Conservation (phyloP, 371 early-diverging fungal species). For the Massospora cicadina region DNA sequence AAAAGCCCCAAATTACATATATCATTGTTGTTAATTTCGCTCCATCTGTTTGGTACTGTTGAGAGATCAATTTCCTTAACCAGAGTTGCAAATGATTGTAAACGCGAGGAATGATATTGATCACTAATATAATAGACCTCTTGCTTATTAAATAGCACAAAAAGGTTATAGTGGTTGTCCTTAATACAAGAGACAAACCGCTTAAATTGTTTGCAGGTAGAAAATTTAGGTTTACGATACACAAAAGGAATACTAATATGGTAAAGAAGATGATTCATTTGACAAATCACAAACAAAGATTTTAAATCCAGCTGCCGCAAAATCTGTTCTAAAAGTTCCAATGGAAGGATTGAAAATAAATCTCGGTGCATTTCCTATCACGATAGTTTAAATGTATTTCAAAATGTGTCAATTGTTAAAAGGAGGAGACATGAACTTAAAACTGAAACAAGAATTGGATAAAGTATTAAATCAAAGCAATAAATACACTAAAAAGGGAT, state of each 20-base stretch:
- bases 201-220: neutral
- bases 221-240: neutral
- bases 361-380: neutral
- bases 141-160: neutral
- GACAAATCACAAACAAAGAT: neutral
- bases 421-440: no score
- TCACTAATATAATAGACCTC: neutral
- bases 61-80: neutral
- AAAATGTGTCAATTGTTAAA: neutral
- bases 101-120: neutral
- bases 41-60: neutral
- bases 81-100: neutral
- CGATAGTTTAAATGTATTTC: neutral
- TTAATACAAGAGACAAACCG: neutral
- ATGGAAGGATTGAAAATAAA: neutral
- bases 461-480: no score
- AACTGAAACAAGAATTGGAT: no score
- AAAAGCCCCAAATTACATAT: neutral
- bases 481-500: no score
- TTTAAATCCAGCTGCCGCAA: neutral
- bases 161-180: neutral
- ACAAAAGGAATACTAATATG: neutral
- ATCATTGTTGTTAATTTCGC: neutral
- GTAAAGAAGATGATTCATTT: neutral
- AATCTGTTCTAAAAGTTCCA: neutral